Percentiles rank a stretch among this genome's conserved stretches.
phyloP scores from a whole-genome alignment of 768 basidiomycete species.

The Agaricus blazei region DNA sequence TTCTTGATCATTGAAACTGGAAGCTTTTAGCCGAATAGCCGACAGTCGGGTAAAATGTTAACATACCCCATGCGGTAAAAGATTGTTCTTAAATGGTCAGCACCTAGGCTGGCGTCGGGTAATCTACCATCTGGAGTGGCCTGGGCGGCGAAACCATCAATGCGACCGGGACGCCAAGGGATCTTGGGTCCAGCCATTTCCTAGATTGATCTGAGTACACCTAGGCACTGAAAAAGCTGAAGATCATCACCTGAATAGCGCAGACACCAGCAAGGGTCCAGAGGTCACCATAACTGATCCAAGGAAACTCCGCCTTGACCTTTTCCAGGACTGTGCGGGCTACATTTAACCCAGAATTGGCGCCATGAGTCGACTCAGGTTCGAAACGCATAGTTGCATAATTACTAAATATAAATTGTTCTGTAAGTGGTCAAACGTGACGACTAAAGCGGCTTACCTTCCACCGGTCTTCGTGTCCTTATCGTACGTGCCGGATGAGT shows the following conservation, averaged over 20 bases:
- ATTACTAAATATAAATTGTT: conserved; percentile 51
- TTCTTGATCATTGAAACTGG: conserved; percentile 89
- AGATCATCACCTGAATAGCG: conserved; percentile 59
- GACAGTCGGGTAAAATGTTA: not conserved
- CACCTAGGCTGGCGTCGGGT: conserved; percentile 80
- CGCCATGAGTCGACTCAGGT: conserved; percentile 79
- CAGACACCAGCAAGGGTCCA: conserved; percentile 96
- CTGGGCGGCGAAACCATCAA: conserved; percentile 75
- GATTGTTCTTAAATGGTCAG: conserved; percentile 82
- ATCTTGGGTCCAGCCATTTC: conserved; percentile 92
- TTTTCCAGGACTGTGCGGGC: conserved; percentile 83
- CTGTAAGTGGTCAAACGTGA: conserved; percentile 2
- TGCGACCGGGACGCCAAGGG: conserved; percentile 90
- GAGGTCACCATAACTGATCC: conserved; percentile 95
- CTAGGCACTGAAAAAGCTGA: not conserved
- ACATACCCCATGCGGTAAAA: conserved; percentile 84
- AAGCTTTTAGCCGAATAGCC: not conserved
- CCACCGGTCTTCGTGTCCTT: conserved; percentile 73
- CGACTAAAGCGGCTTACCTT: conserved; percentile 40
- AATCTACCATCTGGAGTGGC: conserved; percentile 86
- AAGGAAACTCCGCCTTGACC: conserved; percentile 81
- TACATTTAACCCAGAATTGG: conserved; percentile 77
- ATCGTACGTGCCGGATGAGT: conserved; percentile 90
- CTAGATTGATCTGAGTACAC: conserved; percentile 23
- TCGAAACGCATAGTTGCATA: conserved; percentile 98